Base-by-base conservation (phyloP, 371 early-diverging fungal genomes). In the Lichtheimia ornata region DNA sequence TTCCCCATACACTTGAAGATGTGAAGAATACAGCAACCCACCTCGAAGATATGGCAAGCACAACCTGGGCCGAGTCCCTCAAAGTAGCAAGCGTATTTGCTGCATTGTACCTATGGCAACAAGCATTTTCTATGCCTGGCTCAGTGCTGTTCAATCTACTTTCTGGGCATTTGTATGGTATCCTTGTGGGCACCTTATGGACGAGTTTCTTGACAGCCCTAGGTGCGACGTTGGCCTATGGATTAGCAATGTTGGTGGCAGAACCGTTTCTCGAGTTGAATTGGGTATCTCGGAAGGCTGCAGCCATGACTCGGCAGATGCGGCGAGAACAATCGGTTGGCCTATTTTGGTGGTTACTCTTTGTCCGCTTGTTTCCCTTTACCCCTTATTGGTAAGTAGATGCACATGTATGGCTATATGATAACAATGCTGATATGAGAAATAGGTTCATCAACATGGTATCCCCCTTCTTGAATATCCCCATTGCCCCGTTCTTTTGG, bases 291-390 rank as follows among this genome's bases (percentile, higher is more conserved):
- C 68, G 67, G 22, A 69, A 68, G 35, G 71, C 71, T 12, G 69
- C 65, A 9, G 61, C 65, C 22, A 47, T 81, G 41, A 65, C 61
- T 28, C 60, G 63, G 18, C 78, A 81, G 54, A 62, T 81, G 43
- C 64, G 70, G 18, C 59, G 55, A 17, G 72, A 74, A 13, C 64
- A 42, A 22, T 58, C 60, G 11, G 68, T 67, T 3, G 74, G 74
- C n/a, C 53, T 80, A 0, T 80, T 81, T 58, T 81, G 77, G 77
- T 81, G 81, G 81, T 54, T 81, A 15, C 49, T 81, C 15, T 81
- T 81, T 64, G 70, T 66, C 2, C 63, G 81, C 5, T 49, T 81
- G 11, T 81, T 81, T 42, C 81, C 81, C 14, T 77, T 81, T 59
- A 67, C 78, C 14, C 81, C 81, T n/a, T 81, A 81, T 55, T 81